Evolutionary conservation across 2,329 filamentous ascomycete species (phyloP), one percentile per base, ranked within the genome.

Genomic region (Aphanoascus verrucosus): DNA sequence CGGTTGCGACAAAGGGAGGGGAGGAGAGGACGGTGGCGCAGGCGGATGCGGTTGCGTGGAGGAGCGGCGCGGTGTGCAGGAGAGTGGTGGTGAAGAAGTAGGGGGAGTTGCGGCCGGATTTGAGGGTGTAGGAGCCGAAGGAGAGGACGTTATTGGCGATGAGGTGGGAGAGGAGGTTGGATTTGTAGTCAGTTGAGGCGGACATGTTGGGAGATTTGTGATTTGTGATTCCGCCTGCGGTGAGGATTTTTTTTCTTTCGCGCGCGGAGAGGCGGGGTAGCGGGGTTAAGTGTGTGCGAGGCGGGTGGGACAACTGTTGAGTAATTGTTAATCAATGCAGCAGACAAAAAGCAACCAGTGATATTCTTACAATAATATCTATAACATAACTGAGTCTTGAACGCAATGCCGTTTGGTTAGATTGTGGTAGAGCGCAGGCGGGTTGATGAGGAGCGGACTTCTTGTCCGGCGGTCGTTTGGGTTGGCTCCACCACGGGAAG

Each of bases 81-180:
- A 87, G 82, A 56, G 90, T 89, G 45, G 90, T 89, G 71, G 95
- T 96, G 82, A 97, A 94, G 77, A 97, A 97, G 79, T 97, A 97
- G 41, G 93, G 93, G 11, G 89, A 95, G 63, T 71, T 67, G 64
- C 91, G 87, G 72, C 88, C 87, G 52, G 90, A 96, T 75, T 98
- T 98, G 66, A 98, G 82, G 62, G 85, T 86, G 74, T 66, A 73
- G 48, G 65, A 65, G 53, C 70, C 70, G 58, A 73, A 72, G 17
- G 69, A 65, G 41, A 73, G 64, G 52, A 69, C 70, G 54, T 67
- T 67, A 60, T 66, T 68, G 59, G 68, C 64, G 51, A 72, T 63
- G 40, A 71, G 64, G 35, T 68, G 57, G 8, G 67, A 65, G 34
- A 73, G 61, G 9, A 73, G 63, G 14, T 62, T 64, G 37, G 63